These are phyloP conservation scores for Firmiana major DNA, from an alignment of 345 rosid species.

Conservation along the genomic window DNA sequence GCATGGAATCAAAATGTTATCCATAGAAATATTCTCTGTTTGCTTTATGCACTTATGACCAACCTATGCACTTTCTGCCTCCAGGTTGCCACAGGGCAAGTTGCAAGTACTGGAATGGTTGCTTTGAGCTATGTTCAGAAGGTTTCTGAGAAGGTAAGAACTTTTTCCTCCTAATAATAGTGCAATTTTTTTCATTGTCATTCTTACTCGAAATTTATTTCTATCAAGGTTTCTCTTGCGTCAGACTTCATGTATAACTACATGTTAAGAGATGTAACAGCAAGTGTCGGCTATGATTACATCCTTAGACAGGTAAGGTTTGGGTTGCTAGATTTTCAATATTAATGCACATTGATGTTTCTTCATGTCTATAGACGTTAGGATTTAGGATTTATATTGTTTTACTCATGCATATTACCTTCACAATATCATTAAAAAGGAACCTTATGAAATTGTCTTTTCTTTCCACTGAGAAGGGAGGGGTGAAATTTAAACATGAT, in stretches of 20 bases:
- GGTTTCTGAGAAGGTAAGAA: constrained; percentile 84
- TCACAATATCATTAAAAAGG: neutral
- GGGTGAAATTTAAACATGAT: no score
- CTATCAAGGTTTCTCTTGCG: constrained; percentile 80
- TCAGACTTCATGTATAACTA: constrained; percentile 87
- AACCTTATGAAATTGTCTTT: neutral
- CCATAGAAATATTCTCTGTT: neutral
- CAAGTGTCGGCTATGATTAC: constrained; percentile 96
- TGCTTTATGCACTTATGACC: neutral
- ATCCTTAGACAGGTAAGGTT: constrained; percentile 83
- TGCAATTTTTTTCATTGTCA: neutral
- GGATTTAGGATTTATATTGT: neutral
- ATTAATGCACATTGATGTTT: neutral
- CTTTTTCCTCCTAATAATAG: neutral
- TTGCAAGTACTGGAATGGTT: constrained; percentile 90
- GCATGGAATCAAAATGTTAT: neutral
- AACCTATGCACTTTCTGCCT: constrained; percentile 12
- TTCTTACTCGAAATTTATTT: constrained; percentile 11
- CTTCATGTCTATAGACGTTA: neutral
- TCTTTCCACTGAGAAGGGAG: neutral
- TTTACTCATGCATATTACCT: neutral
- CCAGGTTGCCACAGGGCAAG: constrained; percentile 88
- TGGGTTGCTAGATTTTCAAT: neutral
- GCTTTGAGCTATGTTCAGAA: constrained; percentile 94
- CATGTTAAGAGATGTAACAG: constrained; percentile 79